Percentiles rank a stretch among this genome's conserved stretches.
Conservation (phyloP, 2,329 filamentous ascomycete genomes). For the Pyrenochaeta sp. region DNA sequence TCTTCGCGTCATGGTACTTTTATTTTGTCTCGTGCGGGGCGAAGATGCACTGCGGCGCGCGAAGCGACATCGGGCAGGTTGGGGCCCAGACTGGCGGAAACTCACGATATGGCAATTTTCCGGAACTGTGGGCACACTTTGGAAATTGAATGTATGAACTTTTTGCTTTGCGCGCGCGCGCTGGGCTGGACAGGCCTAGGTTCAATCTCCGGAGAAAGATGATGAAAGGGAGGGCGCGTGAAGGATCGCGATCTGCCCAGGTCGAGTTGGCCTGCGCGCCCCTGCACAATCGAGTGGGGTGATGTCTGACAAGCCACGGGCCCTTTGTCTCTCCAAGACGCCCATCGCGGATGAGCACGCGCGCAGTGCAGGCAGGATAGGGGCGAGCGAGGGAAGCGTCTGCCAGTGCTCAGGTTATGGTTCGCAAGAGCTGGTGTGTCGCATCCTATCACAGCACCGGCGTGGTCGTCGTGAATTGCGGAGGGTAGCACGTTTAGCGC, state of each 20-base stretch:
- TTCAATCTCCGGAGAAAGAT: neutral
- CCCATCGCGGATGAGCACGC: neutral
- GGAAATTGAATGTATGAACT: too few relatives aligned
- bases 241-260: too few relatives aligned
- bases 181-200: neutral
- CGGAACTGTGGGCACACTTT: constrained; percentile 3
- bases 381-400: too few relatives aligned
- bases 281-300: neutral
- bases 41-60: too few relatives aligned
- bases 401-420: neutral
- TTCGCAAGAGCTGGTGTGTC: neutral
- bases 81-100: constrained; percentile 1
- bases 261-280: too few relatives aligned
- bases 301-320: neutral
- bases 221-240: too few relatives aligned
- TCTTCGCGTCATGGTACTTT: neutral
- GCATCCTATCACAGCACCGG: constrained; percentile 10
- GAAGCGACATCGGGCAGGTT: neutral
- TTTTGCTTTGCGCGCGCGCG: neutral
- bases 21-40: neutral
- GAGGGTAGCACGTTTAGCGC: constrained; percentile 20
- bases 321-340: neutral
- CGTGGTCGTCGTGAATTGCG: constrained; percentile 11
- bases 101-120: neutral
- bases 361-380: neutral